phyloP scores from a whole-genome alignment of 352 stramenopile genomes.

The Phytophthora brassicae region DNA sequence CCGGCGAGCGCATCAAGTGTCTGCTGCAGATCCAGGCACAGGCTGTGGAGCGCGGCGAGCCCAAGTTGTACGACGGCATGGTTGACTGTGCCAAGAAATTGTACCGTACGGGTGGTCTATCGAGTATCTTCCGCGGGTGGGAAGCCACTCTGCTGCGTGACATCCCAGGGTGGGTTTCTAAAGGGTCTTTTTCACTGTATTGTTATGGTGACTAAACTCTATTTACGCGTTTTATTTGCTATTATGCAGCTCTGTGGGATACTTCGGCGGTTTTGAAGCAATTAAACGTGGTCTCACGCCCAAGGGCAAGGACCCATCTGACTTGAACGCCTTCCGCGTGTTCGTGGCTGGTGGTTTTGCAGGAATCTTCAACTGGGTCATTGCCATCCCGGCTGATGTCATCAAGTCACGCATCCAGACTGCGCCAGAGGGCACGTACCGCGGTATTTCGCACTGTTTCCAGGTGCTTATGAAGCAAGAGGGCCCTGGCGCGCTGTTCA shows the following conservation, averaged over 20 bases:
- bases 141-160: conserved; percentile 94
- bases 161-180: conserved; percentile 76
- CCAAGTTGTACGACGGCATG: conserved; percentile 94
- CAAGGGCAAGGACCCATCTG: conserved; percentile 75
- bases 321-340: conserved; percentile 88
- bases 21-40: conserved; percentile 93
- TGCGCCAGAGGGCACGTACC: conserved; percentile 94
- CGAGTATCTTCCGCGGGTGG: conserved; percentile 94
- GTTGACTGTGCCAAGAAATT: conserved; percentile 94
- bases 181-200: too few relatives aligned
- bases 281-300: conserved; percentile 90
- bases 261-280: conserved; percentile 94
- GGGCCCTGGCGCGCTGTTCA: conserved; percentile 92
- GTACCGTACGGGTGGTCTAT: conserved; percentile 89
- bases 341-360: conserved; percentile 94
- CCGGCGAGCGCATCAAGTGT: conserved; percentile 97
- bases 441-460: conserved; percentile 90
- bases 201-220: too few relatives aligned
- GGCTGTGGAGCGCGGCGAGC: conserved; percentile 72
- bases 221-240: not conserved
- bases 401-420: conserved; percentile 97
- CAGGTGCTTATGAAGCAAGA: conserved; percentile 94
- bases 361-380: conserved; percentile 93
- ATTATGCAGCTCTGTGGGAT: conserved; percentile 85
- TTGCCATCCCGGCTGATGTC: conserved; percentile 95